These are phyloP conservation scores for Echinochloa phyllopogon DNA, from an alignment of 176 grass and related monocot genomes.

Conservation along the genomic window DNA sequence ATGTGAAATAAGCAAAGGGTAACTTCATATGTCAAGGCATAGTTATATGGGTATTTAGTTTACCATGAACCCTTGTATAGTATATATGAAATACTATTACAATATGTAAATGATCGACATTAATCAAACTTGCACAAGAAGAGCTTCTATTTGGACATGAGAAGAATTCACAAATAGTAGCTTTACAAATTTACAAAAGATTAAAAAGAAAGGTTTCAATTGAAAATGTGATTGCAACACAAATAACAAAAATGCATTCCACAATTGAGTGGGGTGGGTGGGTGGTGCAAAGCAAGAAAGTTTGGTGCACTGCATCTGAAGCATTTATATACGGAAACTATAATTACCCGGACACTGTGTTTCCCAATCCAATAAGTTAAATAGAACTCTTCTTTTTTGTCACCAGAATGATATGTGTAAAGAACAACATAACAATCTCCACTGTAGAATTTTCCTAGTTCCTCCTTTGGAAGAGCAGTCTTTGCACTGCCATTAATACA, in stretches of 20 bases:
- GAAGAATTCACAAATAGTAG: conserved; percentile 20
- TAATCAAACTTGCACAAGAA: conserved; percentile 30
- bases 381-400: conserved; percentile 92
- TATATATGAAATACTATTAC: neutral
- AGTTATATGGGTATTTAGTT: neutral
- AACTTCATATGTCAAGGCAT: conserved; percentile 19
- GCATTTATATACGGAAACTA: neutral
- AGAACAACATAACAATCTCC: conserved; percentile 95
- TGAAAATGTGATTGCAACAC: neutral
- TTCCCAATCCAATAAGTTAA: conserved; percentile 92
- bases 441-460: conserved; percentile 85
- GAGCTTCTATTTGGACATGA: conserved; percentile 6
- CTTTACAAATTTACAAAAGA: conserved; percentile 9
- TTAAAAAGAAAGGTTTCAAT: neutral
- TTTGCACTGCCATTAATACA: conserved; percentile 63
- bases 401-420: conserved; percentile 89
- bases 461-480: conserved; percentile 78
- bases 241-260: conserved; percentile 11
- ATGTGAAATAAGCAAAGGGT: conserved; percentile 49
- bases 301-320: neutral
- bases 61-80: conserved; percentile 8
- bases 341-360: conserved; percentile 59
- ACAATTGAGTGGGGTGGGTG: neutral
- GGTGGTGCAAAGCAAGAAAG: conserved; percentile 13
- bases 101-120: neutral